phyloP scores from a whole-genome alignment of 345 rosid species.

The Microthlaspi erraticum region DNA sequence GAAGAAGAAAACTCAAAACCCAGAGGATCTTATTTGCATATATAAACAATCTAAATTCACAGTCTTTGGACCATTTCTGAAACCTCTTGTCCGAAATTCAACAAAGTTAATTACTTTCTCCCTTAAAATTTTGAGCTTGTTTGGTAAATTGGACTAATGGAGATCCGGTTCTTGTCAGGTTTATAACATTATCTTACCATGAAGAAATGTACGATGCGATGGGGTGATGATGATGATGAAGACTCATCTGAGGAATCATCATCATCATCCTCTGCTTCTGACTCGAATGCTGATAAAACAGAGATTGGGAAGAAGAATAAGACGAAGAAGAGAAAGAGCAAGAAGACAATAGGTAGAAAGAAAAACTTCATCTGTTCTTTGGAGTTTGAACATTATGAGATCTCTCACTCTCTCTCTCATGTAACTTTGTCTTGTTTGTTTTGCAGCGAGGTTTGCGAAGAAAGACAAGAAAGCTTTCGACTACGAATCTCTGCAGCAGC shows the following conservation, averaged over 20 bases:
- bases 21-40: neutral
- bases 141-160: neutral
- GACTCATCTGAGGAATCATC: conserved; percentile 36
- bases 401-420: too few species aligned
- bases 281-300: conserved; percentile 28
- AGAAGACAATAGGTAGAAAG: conserved; percentile 34
- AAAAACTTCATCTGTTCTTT: conserved; percentile 1
- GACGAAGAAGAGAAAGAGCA: conserved; percentile 43
- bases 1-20: conserved; percentile 6
- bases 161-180: conserved; percentile 24
- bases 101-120: conserved; percentile 7
- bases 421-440: conserved; percentile 1
- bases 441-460: conserved; percentile 60
- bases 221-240: conserved; percentile 38
- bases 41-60: neutral
- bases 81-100: neutral
- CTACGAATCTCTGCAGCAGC: conserved; percentile 74
- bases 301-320: conserved; percentile 36
- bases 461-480: conserved; percentile 56
- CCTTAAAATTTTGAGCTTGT: neutral
- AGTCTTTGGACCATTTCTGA: neutral
- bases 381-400: conserved; percentile 2
- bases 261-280: conserved; percentile 42
- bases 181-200: neutral
- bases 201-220: conserved; percentile 42